Conservation (phyloP, 257 asterid species). For the Oldenlandia corymbosa region DNA sequence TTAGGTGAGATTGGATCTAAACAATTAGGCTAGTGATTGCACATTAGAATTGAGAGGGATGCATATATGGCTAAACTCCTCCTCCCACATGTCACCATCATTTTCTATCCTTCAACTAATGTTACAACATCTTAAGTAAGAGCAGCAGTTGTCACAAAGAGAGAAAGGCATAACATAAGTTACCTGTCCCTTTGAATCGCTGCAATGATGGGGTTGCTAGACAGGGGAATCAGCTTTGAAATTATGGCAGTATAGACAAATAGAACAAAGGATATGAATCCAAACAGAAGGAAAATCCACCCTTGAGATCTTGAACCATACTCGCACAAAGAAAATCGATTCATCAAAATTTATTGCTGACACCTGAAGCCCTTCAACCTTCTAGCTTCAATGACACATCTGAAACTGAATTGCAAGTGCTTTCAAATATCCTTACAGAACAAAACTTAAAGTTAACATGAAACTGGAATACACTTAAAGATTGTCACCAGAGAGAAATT, state of each 20-base stretch:
- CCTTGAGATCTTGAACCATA: constrained; percentile 22
- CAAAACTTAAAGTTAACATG: neutral
- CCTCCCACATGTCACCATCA: neutral
- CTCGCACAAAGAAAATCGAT: constrained; percentile 7
- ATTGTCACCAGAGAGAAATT: neutral
- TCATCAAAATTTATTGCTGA: constrained; percentile 6
- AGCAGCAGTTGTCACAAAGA: neutral
- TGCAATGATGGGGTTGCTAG: constrained; percentile 20
- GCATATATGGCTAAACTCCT: too few relatives aligned
- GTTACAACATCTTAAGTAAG: neutral
- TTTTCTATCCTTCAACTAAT: neutral
- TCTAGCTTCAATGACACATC: constrained; percentile 2
- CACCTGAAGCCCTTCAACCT: neutral
- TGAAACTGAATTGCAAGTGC: neutral
- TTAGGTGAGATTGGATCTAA: neutral
- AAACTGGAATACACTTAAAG: neutral
- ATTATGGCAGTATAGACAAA: constrained; percentile 20
- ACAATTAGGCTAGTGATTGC: neutral
- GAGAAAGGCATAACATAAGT: neutral
- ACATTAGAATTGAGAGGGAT: neutral
- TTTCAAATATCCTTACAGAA: neutral
- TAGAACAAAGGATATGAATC: constrained; percentile 17
- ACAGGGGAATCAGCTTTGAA: constrained; percentile 23
- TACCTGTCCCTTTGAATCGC: constrained; percentile 26
- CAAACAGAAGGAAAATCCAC: constrained; percentile 19